Evolutionary conservation across 441 rosid species (phyloP).

Genomic region (Syzygium malaccense): DNA sequence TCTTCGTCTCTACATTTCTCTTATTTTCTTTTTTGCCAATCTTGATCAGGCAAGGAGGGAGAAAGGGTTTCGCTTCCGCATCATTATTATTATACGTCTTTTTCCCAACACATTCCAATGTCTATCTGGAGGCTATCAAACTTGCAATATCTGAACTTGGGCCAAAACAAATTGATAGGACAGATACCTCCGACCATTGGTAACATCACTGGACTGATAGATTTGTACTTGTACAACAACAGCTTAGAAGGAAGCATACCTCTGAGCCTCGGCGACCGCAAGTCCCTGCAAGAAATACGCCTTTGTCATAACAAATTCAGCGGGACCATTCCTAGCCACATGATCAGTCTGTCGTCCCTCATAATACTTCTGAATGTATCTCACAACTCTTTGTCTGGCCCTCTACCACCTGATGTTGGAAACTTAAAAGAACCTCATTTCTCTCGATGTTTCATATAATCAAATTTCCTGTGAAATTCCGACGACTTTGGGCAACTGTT

Average conservation of each 20-base stretch:
- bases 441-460: not conserved
- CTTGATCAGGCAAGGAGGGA: too few species aligned
- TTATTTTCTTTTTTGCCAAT: too few species aligned
- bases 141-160: not conserved
- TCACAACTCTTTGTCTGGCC: not conserved
- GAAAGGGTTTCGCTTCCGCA: too few species aligned
- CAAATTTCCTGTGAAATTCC: constrained; percentile 4
- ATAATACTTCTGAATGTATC: not conserved
- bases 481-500: not conserved
- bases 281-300: not conserved
- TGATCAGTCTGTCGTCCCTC: not conserved
- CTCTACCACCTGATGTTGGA: not conserved
- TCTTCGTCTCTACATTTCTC: too few species aligned
- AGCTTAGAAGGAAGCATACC: not conserved
- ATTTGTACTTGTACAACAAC: not conserved
- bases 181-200: not conserved
- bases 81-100: too few species aligned
- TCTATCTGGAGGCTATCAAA: too few species aligned
- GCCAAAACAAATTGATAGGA: not conserved
- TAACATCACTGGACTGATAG: not conserved
- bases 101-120: too few species aligned
- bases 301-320: not conserved
- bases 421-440: not conserved
- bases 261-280: not conserved
- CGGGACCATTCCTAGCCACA: not conserved